Base-by-base conservation (phyloP, 2,329 filamentous ascomycete genomes). In the Arachnomyces sp. region DNA sequence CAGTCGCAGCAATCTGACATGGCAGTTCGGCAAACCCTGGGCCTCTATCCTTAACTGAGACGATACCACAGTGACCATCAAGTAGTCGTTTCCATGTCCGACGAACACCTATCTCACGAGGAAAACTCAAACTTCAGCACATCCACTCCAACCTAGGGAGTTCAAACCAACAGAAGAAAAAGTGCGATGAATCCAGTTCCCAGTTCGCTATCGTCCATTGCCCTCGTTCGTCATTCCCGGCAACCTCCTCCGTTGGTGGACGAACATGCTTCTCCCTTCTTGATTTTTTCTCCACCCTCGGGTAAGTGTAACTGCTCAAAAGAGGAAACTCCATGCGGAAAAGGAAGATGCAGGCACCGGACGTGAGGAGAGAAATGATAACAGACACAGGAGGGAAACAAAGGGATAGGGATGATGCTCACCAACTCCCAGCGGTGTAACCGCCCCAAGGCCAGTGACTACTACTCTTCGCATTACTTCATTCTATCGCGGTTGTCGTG, bases 381-480 rank as follows among this genome's bases (percentile, higher is more conserved):
- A 14, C 25, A 16, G 31, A 34, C n/a, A n/a, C 34, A 32, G 40
- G 16, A 43, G 16, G 28, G 20, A 25, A 25, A 5, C 5, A 25
- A 25, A 5, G 20, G 5, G 9, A 25, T 5, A 25, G 9, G 20
- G 9, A 25, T 25, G 20, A 25, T 25, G 20, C 61, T 48, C 57
- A 79, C 76, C 87, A 43, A 93, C 79, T 46, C 85, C 89, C 17
- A 95, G 71, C 43, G 89, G 89, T 50, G 84, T 87, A 53, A 92
- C 75, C 58, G 83, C 84, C 46, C 86, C 85, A 36, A 92, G 71
- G 56, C 86, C 85, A 39, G 86, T 92, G 58, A 92, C 81, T 54
- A 90, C 86, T 52, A 92, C 85, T 53, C 84, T 79, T 52, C 66
- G 65, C 66, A 69, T 66, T 39, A 52, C 56, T 58, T 57, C 20